Percentiles rank a stretch among this genome's conserved stretches.
Evolutionary conservation across 768 basidiomycete genomes (phyloP).

Genomic region (Boletus rubropictus): DNA sequence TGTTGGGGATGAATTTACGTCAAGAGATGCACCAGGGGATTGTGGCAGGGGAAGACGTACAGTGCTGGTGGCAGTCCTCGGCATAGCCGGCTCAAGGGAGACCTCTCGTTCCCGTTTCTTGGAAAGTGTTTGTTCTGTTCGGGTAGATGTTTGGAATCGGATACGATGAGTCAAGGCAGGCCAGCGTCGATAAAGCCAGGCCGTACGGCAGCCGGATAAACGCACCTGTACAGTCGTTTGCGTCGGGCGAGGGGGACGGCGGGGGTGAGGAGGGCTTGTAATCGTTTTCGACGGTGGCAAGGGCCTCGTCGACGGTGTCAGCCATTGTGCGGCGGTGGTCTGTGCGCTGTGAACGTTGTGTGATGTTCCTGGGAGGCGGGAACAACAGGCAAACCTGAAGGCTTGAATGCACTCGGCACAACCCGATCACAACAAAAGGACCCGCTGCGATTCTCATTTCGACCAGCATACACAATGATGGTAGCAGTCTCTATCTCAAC

Average conservation of each 20-base stretch:
- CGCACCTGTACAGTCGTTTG: conserved; percentile 39
- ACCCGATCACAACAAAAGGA: conserved; percentile 28
- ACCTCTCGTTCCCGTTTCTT: conserved; percentile 76
- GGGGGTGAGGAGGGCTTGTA: conserved; percentile 23
- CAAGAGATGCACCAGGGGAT: conserved; percentile 15
- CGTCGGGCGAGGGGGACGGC: conserved; percentile 42
- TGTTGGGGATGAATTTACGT: conserved; percentile 25
- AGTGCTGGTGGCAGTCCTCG: conserved; percentile 33
- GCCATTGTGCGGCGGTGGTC: conserved; percentile 27
- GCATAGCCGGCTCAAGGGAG: conserved; percentile 62
- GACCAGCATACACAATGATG: background rate
- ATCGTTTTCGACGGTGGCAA: conserved; percentile 11
- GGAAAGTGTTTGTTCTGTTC: conserved; percentile 42
- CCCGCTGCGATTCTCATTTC: conserved; percentile 6
- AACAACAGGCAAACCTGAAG: conserved; percentile 31
- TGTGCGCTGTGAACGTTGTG: conserved; percentile 27
- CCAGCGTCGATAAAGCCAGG: conserved; percentile 24
- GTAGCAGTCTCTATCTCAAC: background rate
- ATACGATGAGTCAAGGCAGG: conserved; percentile 19
- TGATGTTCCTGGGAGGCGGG: conserved; percentile 22
- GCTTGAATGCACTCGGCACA: conserved; percentile 30
- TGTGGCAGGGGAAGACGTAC: conserved; percentile 29
- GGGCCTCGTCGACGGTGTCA: conserved; percentile 21
- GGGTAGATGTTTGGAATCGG: conserved; percentile 18
- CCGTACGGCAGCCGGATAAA: conserved; percentile 21